Percentiles rank a stretch among this genome's conserved stretches.
phyloP scores from a whole-genome alignment of 345 rosid genomes.

The Eutrema japonicum region DNA sequence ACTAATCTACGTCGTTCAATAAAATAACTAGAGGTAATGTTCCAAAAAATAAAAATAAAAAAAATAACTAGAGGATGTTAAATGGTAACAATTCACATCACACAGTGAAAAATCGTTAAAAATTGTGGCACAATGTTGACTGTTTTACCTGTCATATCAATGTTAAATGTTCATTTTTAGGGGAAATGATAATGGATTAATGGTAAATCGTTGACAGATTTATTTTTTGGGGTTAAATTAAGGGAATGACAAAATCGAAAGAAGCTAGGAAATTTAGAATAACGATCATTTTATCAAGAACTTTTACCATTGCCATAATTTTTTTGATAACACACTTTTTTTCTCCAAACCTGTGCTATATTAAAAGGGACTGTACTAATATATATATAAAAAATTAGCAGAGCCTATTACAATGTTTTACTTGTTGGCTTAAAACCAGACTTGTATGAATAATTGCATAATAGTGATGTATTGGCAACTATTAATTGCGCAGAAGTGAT shows the following conservation, averaged over 20 bases:
- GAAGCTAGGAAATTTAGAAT: background rate
- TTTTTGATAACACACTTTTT: background rate
- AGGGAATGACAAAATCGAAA: too few species aligned
- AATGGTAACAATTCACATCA: too few species aligned
- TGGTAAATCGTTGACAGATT: too few species aligned
- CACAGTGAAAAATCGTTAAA: too few species aligned
- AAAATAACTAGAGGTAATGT: background rate
- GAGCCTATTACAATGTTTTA: background rate
- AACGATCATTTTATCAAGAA: background rate
- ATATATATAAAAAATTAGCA: background rate
- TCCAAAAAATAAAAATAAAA: too few species aligned
- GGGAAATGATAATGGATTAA: too few species aligned
- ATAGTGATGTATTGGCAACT: conserved; percentile 29
- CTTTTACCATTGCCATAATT: background rate
- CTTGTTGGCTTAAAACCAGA: background rate
- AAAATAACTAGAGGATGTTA: too few species aligned
- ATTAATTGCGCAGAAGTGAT: conserved; percentile 36
- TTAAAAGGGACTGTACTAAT: background rate
- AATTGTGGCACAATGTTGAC: too few species aligned
- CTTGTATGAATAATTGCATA: conserved; percentile 7
- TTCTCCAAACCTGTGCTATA: background rate
- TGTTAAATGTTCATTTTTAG: too few species aligned
- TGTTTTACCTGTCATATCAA: too few species aligned
- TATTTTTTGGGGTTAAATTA: too few species aligned
- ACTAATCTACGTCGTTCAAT: background rate